Evolutionary conservation across 2,329 filamentous ascomycete species (phyloP), one percentile per base, ranked within the genome.

Genomic region (Fusarium neocosmosporiellum): DNA sequence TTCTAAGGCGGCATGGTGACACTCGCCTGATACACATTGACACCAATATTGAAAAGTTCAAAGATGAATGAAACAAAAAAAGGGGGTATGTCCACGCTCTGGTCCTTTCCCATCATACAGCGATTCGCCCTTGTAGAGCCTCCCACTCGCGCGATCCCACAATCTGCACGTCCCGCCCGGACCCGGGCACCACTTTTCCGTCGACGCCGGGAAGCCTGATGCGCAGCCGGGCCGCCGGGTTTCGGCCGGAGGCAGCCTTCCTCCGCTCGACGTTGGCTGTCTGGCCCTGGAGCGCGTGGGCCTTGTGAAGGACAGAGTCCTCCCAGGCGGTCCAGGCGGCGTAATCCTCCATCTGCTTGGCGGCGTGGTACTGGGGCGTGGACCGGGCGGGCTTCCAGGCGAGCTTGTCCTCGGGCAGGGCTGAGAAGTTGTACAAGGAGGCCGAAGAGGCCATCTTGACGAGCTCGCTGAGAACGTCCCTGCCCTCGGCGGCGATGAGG

Each of bases 341-440:
- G 76, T 89, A 92, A 71, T 93, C 88, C 80, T 94, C 92, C 65
- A 85, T 86, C 79, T 91, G 88, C 79, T 85, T 87, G 20, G 90
- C 91, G 11, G 90, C 90, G 68, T 91, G 89, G 81, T 91, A 94
- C 78, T 90, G 87, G 5, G 91, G 89, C 53, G 90, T 93, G 41
- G 85, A 85, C 77, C 84, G 89, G 24, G 89, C 88, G 24, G 91
- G 91, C 71, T 89, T 87, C 92, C 92, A 94, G 11, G 88, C 87
- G 43, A 91, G 84, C 78, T 86, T 89, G 77, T 93, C 89, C 77
- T 87, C 83, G 1, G 90, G 88, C 71, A 91, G 79, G 31, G 80
- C 78, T 8, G 80, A 82, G n/a, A 94, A 84, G 75, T 93, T 88
- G 74, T 89, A 92, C 11, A 92, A 79, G 69, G 82, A 84, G 5